Base-by-base conservation (phyloP, 1,284 basidiomycete genomes). In the Austropuccinia psidii region DNA sequence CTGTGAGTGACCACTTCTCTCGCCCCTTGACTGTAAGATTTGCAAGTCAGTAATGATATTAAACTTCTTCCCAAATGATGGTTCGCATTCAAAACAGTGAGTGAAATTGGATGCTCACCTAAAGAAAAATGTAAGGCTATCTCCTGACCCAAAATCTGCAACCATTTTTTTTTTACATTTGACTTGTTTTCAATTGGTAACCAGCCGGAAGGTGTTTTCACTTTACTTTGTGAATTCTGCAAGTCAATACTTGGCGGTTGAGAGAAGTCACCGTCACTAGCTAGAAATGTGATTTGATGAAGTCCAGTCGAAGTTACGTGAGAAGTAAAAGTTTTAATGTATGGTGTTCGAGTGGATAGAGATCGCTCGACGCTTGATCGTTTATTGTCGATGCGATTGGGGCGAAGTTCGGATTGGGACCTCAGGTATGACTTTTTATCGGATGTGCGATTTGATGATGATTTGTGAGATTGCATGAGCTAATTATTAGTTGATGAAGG, bases 1-100 rank as follows among this genome's bases (percentile, higher is more conserved):
- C 33, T 8, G 58, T 24, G 15, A 72, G 35, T 24, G 9, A 52
- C 21, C 57, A 72, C 49, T 62, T 57, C 19, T 72, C 69, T 62
- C 57, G 61, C 24, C 33, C 31, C 5, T 39, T 21, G 19, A 21
- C 69, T 72, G 45, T 54, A 11, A 50, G 35, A 45, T 19, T 9
- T 33, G 41, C 7, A 45, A 29, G 29, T 24, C n/a, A 17, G 5
- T 13, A n/a, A 27, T 24, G 19, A 3, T 7, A 41, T 15, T 19
- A 43, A 61, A n/a, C n/a, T n/a, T n/a, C n/a, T 11, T 3, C 39
- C 39, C 21, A 47, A 24, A 9, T 19, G 17, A 31, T 21, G 60
- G 17, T 8, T 21, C 31, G 13, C 27, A 57, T 29, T 33, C 27
- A 29, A 31, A 21, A 41, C 17, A 31, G 19, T 43, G 9, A 27